Evolutionary conservation across 1,284 basidiomycete species (phyloP), one percentile per base, ranked within the genome.

Genomic region (Chalciporus piperatoides): DNA sequence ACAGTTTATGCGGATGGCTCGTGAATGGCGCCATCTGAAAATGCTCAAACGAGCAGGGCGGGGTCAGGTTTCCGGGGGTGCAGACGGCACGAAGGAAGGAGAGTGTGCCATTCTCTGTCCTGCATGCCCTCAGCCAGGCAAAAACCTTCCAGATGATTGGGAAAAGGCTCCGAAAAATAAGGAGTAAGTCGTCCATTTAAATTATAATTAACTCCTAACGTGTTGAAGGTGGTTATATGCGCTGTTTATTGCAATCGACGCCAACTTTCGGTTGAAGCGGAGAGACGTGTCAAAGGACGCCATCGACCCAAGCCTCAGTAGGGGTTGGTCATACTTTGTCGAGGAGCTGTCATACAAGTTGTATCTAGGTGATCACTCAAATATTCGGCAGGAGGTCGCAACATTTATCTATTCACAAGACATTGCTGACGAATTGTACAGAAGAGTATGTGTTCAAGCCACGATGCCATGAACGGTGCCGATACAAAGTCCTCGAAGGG

Each of bases 1-100:
- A 8, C 21, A 32, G 9, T 48, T 56, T 9, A 7, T 56, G 9
- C 7, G 37, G 4, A 56, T 56, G 27, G 21, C 39, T 1, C 32
- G 19, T 0, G 15, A 56, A 19, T 56, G 47, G 48, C 7, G 39
- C 0, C 52, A 55, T 4, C 36, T 55, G 3, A 60, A 60, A 32
- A 44, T 54, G 36, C 42, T 62, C 4, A 63, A 63, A 37, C 32
- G 56, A 0, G 8, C 41, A 1, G 52, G 45, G 0, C 15, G 12
- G 0, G 39, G 38, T 1, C 42, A 49, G 15, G 35, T 33, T 14
- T 24, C 46, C 1, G 2, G 2, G 1, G 39, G 47, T 0, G 8
- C 32, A 1, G 27, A 44, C 1, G 1, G 2, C 6, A 49, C 47
- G 0, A 4, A 32, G 4, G 41, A 39, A 21, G 48, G 44, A 0